Conservation (phyloP, 306 rosid species). For the Medicago truncatula region MtrunA17r5.0-ANR NC_053044.1:26878001-26878500, state of each 20-base stretch:
- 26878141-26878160: slow-evolving; percentile 52
- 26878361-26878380: neutral
- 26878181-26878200: slow-evolving; percentile 40
- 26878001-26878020: slow-evolving; percentile 58
- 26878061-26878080: slow-evolving; percentile 58
- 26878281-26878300: slow-evolving; percentile 7
- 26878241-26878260: slow-evolving; percentile 42
- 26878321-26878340: neutral
- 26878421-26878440: too few species aligned
- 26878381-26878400: neutral
- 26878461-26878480: too few species aligned
- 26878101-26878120: slow-evolving; percentile 54
- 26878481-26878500: too few species aligned
- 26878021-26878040: slow-evolving; percentile 67
- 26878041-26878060: slow-evolving; percentile 71
- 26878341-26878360: slow-evolving; percentile 6
- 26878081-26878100: slow-evolving; percentile 55
- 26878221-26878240: slow-evolving; percentile 49
- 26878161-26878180: slow-evolving; percentile 43
- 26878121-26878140: slow-evolving; percentile 59
- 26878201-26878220: slow-evolving; percentile 47
- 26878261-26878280: slow-evolving; percentile 42
- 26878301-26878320: neutral
- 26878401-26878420: neutral
- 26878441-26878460: too few species aligned